Base-by-base conservation (phyloP, 148 eudicot genomes). In the Cornus controversa region DNA sequence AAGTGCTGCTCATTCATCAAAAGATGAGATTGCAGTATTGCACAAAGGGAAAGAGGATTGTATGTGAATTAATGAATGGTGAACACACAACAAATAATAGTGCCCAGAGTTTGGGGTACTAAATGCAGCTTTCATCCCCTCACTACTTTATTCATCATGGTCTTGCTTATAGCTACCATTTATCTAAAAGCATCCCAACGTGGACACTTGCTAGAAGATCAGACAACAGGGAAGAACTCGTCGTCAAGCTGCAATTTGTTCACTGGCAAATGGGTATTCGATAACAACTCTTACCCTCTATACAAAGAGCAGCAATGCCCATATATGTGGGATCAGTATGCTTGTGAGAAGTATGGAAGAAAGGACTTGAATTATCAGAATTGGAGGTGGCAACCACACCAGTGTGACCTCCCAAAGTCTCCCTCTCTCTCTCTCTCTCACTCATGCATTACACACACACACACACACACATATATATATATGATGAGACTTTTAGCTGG, bases 201-300 rank as follows among this genome's bases (percentile, higher is more conserved):
- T 22, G 34, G 36, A 36, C 10, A 66, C 25, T 67, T 68, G 28
- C 40, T 54, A 22, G 25, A 62, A 7, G 66, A 62, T 9, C 10
- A 66, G 5, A 20, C 71, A 10, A 9, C 37, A 8, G 16, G 6
- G 31, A 34, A 69, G 8, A 31, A 64, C 5, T 18, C 62, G 27
- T 63, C n/a, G 29, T 8, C 25, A 37, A 4, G 69, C 29, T 87
- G 93, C 72, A 81, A 90, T 70, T 82, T 89, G 70, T 87, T 87
- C 74, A 77, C 79, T 0, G 97, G 97, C 8, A 92, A 77, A 82
- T 92, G 97, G 97, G 90, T 90, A 60, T 86, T 47, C 50, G 94
- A 92, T 68, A 80, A 87, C 37, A 36, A 75, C 36, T 77, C 89
- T 0, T 83, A 87, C 64, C 94, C 97, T 42, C 75, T 90, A 34